Evolutionary conservation across 169 alveolate species (phyloP).

Genomic region (Plasmodium adleri): DNA sequence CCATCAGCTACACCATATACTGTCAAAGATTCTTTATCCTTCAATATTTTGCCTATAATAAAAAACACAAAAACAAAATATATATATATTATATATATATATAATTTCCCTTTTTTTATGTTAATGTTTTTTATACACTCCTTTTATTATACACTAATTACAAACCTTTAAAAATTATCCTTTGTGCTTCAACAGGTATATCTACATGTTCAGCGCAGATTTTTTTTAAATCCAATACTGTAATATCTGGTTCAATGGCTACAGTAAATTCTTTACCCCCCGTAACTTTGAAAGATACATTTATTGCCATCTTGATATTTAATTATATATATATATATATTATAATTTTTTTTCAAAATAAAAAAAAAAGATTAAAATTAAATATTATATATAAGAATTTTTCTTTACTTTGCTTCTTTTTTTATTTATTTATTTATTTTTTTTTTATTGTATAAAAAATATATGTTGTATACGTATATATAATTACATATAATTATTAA

Average conservation of each 20-base stretch:
- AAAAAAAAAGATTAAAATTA: too few relatives aligned
- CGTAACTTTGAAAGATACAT: slow-evolving; percentile 86
- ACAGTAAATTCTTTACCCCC: slow-evolving; percentile 87
- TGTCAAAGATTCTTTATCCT: slow-evolving; percentile 89
- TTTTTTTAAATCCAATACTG: slow-evolving; percentile 85
- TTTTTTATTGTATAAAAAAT: too few relatives aligned
- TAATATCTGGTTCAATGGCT: slow-evolving; percentile 78
- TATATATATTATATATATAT: not conserved
- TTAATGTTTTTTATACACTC: too few relatives aligned
- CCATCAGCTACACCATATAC: slow-evolving; percentile 89
- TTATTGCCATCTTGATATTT: slow-evolving; percentile 59
- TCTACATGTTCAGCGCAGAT: slow-evolving; percentile 83
- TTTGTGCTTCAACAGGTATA: slow-evolving; percentile 86
- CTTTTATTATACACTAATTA: not conserved
- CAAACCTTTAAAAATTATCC: slow-evolving; percentile 89
- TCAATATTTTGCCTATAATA: slow-evolving; percentile 88
- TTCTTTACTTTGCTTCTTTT: too few relatives aligned
- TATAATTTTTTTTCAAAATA: too few relatives aligned
- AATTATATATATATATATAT: too few relatives aligned
- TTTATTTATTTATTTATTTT: too few relatives aligned
- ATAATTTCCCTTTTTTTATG: not conserved
- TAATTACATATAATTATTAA: too few relatives aligned
- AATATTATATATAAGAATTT: too few relatives aligned
- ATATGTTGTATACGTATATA: too few relatives aligned
- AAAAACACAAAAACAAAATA: slow-evolving; percentile 11